Percentiles rank a stretch among this genome's conserved stretches.
phyloP scores from a whole-genome alignment of 495 filamentous ascomycete species.

The Penicillium waksmanii region DNA sequence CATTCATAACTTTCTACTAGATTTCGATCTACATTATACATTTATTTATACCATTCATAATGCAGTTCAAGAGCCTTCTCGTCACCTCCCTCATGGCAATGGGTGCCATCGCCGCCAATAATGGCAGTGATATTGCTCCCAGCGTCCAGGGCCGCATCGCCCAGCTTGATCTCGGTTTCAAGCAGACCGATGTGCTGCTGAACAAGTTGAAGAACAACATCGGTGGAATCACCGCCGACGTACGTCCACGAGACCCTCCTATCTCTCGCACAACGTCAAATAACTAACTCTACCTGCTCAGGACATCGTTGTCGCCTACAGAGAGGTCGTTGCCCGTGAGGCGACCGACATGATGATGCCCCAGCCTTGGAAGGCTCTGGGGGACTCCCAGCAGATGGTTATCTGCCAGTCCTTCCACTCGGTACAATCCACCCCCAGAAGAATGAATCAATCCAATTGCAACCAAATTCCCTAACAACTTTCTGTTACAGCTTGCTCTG shows the following conservation, averaged over 20 bases:
- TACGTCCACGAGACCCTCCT: not conserved
- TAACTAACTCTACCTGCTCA: not conserved
- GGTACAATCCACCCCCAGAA: constrained; percentile 3
- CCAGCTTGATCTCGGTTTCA: constrained; percentile 17
- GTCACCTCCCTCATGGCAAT: constrained; percentile 10
- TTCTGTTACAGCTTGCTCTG: constrained; percentile 6
- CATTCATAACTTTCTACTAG: constrained; percentile 7
- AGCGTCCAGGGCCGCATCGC: constrained; percentile 12
- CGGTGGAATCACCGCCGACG: constrained; percentile 1
- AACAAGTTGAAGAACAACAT: constrained; percentile 9
- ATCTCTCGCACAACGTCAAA: not conserved
- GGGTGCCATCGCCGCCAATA: constrained; percentile 8
- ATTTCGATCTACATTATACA: constrained; percentile 1
- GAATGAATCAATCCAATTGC: not conserved
- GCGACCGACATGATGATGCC: constrained; percentile 8
- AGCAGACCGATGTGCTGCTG: constrained; percentile 10
- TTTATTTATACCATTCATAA: constrained; percentile 7
- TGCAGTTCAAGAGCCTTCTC: constrained; percentile 20
- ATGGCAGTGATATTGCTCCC: constrained; percentile 18
- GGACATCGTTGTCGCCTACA: constrained; percentile 16
- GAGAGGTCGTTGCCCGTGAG: constrained; percentile 7
- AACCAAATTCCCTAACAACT: not conserved
- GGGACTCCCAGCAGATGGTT: constrained; percentile 12
- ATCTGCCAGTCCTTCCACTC: constrained; percentile 22
- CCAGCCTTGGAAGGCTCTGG: constrained; percentile 11